Evolutionary conservation across 177 flowering plant species (phyloP).

Genomic region (Vitis hybrid): DNA sequence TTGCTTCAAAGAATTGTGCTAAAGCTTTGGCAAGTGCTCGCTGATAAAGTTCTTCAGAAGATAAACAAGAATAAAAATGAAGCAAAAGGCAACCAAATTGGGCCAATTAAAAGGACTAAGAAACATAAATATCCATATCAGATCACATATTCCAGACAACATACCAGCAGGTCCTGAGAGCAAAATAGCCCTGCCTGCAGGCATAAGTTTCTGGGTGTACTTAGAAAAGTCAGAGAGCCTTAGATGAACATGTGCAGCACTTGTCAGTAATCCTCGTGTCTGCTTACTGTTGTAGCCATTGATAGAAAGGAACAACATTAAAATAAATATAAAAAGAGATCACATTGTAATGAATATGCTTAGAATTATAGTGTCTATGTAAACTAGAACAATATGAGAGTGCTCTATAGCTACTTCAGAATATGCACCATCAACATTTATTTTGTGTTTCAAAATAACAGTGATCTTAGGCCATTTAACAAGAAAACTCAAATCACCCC

Average conservation of each 20-base stretch:
- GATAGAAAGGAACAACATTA: constrained; percentile 2
- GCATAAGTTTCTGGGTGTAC: constrained; percentile 75
- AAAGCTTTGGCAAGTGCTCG: constrained; percentile 78
- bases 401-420: neutral
- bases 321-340: neutral
- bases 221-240: constrained; percentile 62
- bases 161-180: constrained; percentile 79
- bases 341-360: neutral
- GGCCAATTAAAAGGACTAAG: neutral
- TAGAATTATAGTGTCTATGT: neutral
- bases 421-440: too few species aligned
- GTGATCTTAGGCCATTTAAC: too few species aligned
- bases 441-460: too few species aligned
- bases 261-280: constrained; percentile 55
- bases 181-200: constrained; percentile 77
- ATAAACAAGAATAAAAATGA: constrained; percentile 6
- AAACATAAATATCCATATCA: neutral
- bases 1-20: constrained; percentile 63
- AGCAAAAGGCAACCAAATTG: neutral
- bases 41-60: constrained; percentile 58
- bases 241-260: constrained; percentile 73
- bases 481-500: too few species aligned
- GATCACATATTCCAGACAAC: neutral
- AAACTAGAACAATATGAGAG: neutral
- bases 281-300: constrained; percentile 47